phyloP scores from a whole-genome alignment of 225 moss, liverwort and hornwort species.

The Lunularia cruciata region DNA sequence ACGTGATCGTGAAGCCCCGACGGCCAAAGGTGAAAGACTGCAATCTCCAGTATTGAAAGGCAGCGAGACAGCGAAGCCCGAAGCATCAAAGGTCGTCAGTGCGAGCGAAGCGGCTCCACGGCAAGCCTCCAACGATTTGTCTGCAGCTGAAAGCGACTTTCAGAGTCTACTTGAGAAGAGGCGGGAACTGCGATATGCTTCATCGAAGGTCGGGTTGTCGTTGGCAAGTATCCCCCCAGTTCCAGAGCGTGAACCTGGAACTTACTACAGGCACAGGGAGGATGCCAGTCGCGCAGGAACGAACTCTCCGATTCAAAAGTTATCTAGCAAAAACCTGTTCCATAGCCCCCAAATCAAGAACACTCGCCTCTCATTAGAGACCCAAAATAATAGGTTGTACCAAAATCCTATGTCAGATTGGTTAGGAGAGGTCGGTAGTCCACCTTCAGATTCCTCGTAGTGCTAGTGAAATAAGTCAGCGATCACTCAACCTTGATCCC shows the following conservation, averaged over 20 bases:
- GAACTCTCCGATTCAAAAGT: slow-evolving; percentile 38
- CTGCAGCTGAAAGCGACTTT: slow-evolving; percentile 33
- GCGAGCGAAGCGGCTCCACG: slow-evolving; percentile 16
- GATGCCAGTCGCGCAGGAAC: slow-evolving; percentile 40
- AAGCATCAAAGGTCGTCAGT: slow-evolving; percentile 1
- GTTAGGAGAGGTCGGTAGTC: slow-evolving; percentile 48
- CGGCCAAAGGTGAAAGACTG: slow-evolving; percentile 17
- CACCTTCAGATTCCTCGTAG: slow-evolving; percentile 35
- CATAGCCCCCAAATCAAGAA: slow-evolving; percentile 31
- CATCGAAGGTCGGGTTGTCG: slow-evolving; percentile 38
- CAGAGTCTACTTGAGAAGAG: slow-evolving; percentile 37
- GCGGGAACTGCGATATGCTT: slow-evolving; percentile 43
- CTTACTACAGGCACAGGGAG: slow-evolving; percentile 29
- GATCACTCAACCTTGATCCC: not conserved
- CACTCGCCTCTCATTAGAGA: slow-evolving; percentile 29
- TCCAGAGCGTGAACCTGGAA: slow-evolving; percentile 18
- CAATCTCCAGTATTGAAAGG: not conserved
- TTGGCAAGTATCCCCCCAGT: slow-evolving; percentile 11
- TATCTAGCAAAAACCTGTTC: slow-evolving; percentile 16
- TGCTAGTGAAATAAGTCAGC: slow-evolving; percentile 7
- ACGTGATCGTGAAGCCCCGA: slow-evolving; percentile 17
- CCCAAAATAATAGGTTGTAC: slow-evolving; percentile 39
- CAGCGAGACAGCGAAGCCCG: slow-evolving; percentile 25
- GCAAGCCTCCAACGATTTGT: slow-evolving; percentile 28
- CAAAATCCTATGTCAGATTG: slow-evolving; percentile 50